These are phyloP conservation scores for Magnaporthiopsis incrustans DNA, from an alignment of 2,329 filamentous ascomycete species.

Conservation along the genomic window DNA sequence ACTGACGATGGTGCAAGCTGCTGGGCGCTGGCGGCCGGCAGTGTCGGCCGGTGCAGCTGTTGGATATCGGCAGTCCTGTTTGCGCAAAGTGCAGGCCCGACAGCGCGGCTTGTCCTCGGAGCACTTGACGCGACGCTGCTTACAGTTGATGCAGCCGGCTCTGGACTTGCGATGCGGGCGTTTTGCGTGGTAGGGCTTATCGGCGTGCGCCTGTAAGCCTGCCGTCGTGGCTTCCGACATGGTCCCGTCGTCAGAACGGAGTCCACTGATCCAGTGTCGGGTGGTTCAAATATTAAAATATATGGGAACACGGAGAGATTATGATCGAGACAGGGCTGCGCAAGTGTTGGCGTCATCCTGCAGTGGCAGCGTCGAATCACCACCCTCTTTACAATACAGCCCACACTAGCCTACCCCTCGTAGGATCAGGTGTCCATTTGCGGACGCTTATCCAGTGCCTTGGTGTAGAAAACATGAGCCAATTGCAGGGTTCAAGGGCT, in stretches of 20 bases:
- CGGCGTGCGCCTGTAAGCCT: neutral
- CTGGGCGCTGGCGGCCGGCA: too few relatives aligned
- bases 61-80: conserved; percentile 39
- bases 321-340: neutral
- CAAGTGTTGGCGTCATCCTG: neutral
- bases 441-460: too few relatives aligned
- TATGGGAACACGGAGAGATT: neutral
- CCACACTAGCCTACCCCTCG: neutral
- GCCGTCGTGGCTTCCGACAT: neutral
- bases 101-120: conserved; percentile 28
- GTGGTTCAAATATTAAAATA: neutral
- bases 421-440: too few relatives aligned
- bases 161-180: conserved; percentile 37
- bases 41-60: neutral
- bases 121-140: conserved; percentile 38
- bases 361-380: neutral
- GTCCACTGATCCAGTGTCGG: neutral
- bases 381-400: neutral
- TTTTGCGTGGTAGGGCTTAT: conserved; percentile 35
- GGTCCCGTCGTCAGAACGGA: neutral
- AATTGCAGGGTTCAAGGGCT: too few relatives aligned
- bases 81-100: conserved; percentile 3
- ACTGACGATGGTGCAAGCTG: neutral
- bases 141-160: conserved; percentile 30
- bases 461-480: too few relatives aligned